Evolutionary conservation across 768 basidiomycete species (phyloP).

Genomic region (Hericium coralloides): DNA sequence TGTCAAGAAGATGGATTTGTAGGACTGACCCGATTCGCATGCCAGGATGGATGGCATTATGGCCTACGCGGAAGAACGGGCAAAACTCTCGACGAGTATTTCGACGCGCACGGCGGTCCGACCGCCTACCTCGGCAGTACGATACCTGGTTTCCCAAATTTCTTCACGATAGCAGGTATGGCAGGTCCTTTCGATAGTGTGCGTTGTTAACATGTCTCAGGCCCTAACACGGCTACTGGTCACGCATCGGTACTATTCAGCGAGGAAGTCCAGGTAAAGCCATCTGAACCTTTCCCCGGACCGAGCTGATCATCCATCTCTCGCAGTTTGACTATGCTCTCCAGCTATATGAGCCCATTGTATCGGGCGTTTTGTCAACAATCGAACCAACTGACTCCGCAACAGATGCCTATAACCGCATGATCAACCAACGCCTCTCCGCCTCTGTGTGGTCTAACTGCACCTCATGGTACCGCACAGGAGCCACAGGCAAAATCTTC

Average conservation of each 20-base stretch:
- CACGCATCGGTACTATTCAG: constrained; percentile 16
- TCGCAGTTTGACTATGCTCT: background rate
- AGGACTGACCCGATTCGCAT: too few species aligned
- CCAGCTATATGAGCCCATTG: background rate
- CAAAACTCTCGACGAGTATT: constrained; percentile 21
- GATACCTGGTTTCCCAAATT: constrained; percentile 29
- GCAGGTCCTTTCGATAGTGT: background rate
- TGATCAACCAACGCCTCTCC: constrained; percentile 2
- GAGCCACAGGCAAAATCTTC: constrained; percentile 1
- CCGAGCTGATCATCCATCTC: background rate
- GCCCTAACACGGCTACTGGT: constrained; percentile 18
- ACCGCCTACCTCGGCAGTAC: constrained; percentile 25
- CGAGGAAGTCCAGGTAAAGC: constrained; percentile 14
- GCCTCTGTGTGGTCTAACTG: constrained; percentile 7
- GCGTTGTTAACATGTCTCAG: background rate
- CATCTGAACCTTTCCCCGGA: background rate
- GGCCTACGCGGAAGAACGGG: constrained; percentile 17
- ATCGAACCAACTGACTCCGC: constrained; percentile 13
- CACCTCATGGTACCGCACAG: constrained; percentile 10
- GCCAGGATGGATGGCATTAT: too few species aligned
- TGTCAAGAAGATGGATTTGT: too few species aligned
- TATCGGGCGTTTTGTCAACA: background rate
- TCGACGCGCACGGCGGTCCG: constrained; percentile 22
- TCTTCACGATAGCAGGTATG: constrained; percentile 24
- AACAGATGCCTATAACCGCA: constrained; percentile 8